A percentile compares a stretch with the other conserved stretches of the same genome.
These are phyloP conservation scores for Nicotiana knightiana DNA, from an alignment of 257 asterid species.

Conservation along the genomic window DNA sequence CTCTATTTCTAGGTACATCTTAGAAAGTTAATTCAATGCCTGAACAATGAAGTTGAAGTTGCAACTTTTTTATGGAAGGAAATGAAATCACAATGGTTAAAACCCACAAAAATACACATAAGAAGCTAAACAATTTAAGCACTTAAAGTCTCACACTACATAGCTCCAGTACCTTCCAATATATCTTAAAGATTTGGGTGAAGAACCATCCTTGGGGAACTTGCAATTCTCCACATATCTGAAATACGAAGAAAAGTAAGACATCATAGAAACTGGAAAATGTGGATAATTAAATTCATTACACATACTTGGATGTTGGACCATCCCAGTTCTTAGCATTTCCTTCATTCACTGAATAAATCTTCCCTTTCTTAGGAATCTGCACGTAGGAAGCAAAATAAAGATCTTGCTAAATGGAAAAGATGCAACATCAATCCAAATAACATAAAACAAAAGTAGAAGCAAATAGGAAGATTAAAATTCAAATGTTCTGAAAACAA, in stretches of 20 bases:
- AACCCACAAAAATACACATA: background rate
- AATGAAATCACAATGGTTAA: background rate
- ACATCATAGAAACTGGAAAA: background rate
- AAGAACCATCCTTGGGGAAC: constrained; percentile 79
- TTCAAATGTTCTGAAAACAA: background rate
- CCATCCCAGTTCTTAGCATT: constrained; percentile 92
- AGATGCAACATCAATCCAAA: background rate
- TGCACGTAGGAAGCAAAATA: constrained; percentile 20
- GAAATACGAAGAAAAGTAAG: constrained; percentile 16
- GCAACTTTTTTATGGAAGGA: background rate
- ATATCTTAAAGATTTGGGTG: constrained; percentile 93
- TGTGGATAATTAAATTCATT: background rate
- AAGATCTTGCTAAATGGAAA: background rate
- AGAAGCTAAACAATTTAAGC: background rate
- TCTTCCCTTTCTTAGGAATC: constrained; percentile 85
- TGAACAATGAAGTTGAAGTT: background rate
- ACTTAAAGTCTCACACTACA: background rate
- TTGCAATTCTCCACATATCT: constrained; percentile 88
- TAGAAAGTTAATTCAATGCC: background rate
- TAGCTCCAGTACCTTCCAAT: constrained; percentile 68
- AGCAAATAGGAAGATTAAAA: background rate
- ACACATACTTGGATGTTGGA: constrained; percentile 72
- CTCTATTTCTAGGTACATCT: background rate
- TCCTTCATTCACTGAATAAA: constrained; percentile 93
- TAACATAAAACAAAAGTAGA: background rate